phyloP scores from a whole-genome alignment of 805 yeast species.

The Ogataea trehalophila region DNA sequence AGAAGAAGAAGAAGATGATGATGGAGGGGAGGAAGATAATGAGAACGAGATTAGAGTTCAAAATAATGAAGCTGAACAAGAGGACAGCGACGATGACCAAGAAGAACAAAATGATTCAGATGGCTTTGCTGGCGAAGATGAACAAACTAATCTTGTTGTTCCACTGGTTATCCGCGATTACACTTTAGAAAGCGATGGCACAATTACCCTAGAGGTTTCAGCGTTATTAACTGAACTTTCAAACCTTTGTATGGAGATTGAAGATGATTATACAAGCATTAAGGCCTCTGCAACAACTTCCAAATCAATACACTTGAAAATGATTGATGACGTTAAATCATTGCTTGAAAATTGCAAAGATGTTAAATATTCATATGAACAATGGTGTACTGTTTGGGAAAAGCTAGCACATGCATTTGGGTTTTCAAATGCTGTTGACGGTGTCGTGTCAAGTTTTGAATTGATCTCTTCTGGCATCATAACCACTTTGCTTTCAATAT shows the following conservation, averaged over 20 bases:
- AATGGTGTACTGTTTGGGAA: constrained; percentile 34
- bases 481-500: constrained; percentile 34
- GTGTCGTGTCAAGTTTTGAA: constrained; percentile 65
- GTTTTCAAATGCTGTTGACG: constrained; percentile 10
- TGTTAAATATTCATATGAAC: constrained; percentile 23
- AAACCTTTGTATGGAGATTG: constrained; percentile 16
- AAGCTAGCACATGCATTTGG: constrained; percentile 33
- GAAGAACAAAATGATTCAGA: background rate
- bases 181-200: constrained; percentile 21
- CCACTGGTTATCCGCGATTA: constrained; percentile 14
- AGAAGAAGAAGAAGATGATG: constrained; percentile 17
- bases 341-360: constrained; percentile 19
- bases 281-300: constrained; percentile 17
- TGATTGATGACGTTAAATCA: constrained; percentile 25
- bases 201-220: constrained; percentile 8
- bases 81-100: constrained; percentile 12
- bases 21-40: constrained; percentile 19
- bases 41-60: constrained; percentile 16
- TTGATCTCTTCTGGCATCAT: constrained; percentile 65
- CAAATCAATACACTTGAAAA: constrained; percentile 25
- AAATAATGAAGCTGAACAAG: constrained; percentile 26
- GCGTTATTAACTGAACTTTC: constrained; percentile 12
- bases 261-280: constrained; percentile 18
- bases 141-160: constrained; percentile 8
- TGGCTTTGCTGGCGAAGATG: constrained; percentile 5